phyloP scores from a whole-genome alignment of 441 rosid genomes.

The Arabidopsis lyrata region DNA sequence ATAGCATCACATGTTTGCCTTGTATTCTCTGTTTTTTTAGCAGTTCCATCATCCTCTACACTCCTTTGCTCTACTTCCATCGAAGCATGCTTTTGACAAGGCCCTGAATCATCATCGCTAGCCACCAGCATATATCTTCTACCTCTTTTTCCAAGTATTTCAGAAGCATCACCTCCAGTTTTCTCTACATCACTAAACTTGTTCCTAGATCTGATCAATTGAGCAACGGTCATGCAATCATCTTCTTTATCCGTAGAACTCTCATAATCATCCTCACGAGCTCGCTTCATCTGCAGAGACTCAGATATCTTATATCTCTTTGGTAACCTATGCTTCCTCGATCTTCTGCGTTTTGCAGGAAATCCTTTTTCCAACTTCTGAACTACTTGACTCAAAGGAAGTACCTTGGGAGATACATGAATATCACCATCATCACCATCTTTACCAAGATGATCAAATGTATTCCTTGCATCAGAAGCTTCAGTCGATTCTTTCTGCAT shows the following conservation, averaged over 20 bases:
- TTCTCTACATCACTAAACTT: not conserved
- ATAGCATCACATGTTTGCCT: not conserved
- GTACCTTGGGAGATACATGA: not conserved
- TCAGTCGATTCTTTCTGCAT: not conserved
- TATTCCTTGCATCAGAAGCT: not conserved
- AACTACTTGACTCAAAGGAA: not conserved
- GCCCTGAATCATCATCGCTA: not conserved
- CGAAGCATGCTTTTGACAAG: conserved; percentile 7
- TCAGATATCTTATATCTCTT: not conserved
- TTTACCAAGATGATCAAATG: not conserved
- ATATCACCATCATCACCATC: not conserved
- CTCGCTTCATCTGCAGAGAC: conserved; percentile 1
- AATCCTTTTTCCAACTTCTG: not conserved
- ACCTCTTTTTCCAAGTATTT: not conserved
- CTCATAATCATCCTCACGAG: not conserved
- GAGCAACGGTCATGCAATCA: not conserved
- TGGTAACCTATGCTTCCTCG: not conserved
- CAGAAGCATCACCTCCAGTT: not conserved
- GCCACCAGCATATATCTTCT: not conserved
- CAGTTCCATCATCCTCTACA: conserved; percentile 10
- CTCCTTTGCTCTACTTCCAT: not conserved
- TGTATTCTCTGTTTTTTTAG: not conserved
- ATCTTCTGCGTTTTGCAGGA: not conserved
- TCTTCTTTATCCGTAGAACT: not conserved
- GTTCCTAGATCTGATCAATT: not conserved